A percentile compares a stretch with the other conserved stretches of the same genome.
Evolutionary conservation across 176 grass and related monocot genomes (phyloP).

Genomic region (Luzula sylvatica): DNA sequence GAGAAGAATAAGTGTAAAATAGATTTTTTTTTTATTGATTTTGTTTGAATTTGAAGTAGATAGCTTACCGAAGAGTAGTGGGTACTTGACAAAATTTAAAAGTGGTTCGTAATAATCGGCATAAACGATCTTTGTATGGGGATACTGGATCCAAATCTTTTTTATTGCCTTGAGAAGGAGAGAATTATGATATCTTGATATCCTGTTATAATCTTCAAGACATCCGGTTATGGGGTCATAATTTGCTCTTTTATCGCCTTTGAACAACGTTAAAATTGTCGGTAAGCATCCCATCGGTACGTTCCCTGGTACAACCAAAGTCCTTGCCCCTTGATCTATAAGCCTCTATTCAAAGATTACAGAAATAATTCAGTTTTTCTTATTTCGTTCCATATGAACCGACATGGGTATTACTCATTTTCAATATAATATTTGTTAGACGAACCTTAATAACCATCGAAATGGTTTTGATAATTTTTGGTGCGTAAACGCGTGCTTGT

Average conservation of each 20-base stretch:
- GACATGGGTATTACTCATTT: too few species aligned
- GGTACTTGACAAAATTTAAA: constrained; percentile 39
- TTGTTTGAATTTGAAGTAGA: too few species aligned
- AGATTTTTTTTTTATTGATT: background rate
- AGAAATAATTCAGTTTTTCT: background rate
- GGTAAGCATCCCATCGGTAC: constrained; percentile 75
- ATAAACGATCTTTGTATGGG: constrained; percentile 43
- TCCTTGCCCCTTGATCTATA: constrained; percentile 42
- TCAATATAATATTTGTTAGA: background rate
- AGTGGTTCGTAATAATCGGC: constrained; percentile 63
- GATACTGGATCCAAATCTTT: constrained; percentile 31
- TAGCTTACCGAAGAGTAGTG: constrained; percentile 53
- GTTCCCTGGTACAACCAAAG: constrained; percentile 60
- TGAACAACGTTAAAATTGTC: constrained; percentile 49
- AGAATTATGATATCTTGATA: constrained; percentile 58
- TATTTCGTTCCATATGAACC: background rate
- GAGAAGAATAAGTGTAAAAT: background rate
- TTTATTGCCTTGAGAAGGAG: constrained; percentile 40
- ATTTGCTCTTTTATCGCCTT: constrained; percentile 16
- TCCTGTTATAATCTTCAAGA: constrained; percentile 50
- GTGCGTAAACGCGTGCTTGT: constrained; percentile 5
- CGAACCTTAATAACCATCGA: constrained; percentile 26
- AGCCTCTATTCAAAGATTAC: constrained; percentile 17
- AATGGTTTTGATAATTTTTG: constrained; percentile 19
- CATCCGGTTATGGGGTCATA: constrained; percentile 62